phyloP scores from a whole-genome alignment of 2,329 filamentous ascomycete species.

The Lasiodiplodia citricola region DNA sequence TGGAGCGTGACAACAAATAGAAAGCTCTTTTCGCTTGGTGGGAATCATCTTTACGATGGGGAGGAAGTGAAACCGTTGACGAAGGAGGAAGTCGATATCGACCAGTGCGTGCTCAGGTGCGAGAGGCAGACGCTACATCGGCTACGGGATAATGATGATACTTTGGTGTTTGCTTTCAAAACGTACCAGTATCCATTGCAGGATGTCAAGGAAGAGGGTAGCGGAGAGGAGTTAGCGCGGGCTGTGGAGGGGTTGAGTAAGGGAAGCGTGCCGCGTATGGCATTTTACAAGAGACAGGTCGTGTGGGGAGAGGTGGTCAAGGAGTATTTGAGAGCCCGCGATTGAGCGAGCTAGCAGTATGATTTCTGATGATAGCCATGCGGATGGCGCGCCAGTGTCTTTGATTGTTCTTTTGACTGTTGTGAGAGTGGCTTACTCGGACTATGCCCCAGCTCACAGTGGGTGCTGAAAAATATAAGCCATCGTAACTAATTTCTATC shows the following conservation, averaged over 20 bases:
- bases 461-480: too few species aligned
- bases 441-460: too few species aligned
- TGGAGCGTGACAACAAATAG: slow-evolving; percentile 54
- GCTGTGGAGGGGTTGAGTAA: slow-evolving; percentile 65
- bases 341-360: not conserved
- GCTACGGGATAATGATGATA: slow-evolving; percentile 53
- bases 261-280: slow-evolving; percentile 64
- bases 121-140: slow-evolving; percentile 68
- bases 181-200: slow-evolving; percentile 64
- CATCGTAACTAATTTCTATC: too few species aligned
- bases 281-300: slow-evolving; percentile 62
- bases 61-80: slow-evolving; percentile 34
- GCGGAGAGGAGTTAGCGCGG: slow-evolving; percentile 57
- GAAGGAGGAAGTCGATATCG: slow-evolving; percentile 8
- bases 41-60: slow-evolving; percentile 52
- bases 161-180: slow-evolving; percentile 60
- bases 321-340: slow-evolving; percentile 60
- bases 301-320: slow-evolving; percentile 63
- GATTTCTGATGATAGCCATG: not conserved
- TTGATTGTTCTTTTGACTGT: too few species aligned
- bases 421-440: too few species aligned
- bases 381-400: too few species aligned
- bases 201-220: slow-evolving; percentile 62
- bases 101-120: slow-evolving; percentile 52
- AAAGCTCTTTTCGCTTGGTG: slow-evolving; percentile 47